Conservation (phyloP, 768 basidiomycete species). For the Hericium rajendrae region DNA sequence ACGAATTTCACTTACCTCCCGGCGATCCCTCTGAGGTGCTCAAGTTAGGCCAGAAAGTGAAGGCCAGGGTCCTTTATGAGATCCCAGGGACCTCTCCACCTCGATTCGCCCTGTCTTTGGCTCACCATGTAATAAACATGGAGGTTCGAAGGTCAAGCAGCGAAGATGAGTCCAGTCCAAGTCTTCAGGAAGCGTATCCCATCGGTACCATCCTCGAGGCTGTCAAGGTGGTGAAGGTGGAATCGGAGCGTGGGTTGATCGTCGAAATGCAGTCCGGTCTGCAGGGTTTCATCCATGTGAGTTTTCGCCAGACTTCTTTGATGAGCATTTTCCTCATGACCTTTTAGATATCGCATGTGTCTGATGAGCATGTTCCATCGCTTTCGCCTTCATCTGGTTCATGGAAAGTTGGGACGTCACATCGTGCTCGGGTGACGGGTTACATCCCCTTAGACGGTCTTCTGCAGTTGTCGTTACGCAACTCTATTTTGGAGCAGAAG, state of each 20-base stretch:
- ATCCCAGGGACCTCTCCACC: conserved; percentile 61
- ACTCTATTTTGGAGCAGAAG: conserved; percentile 73
- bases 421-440: conserved; percentile 81
- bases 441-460: conserved; percentile 80
- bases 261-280: conserved; percentile 54
- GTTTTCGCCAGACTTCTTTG: conserved; percentile 18
- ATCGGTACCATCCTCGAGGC: conserved; percentile 64
- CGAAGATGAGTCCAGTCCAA: conserved; percentile 13
- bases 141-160: conserved; percentile 27
- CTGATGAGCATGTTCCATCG: conserved; percentile 84
- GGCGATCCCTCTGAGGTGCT: conserved; percentile 32
- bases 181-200: conserved; percentile 51
- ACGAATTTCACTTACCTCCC: conserved; percentile 62
- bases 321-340: conserved; percentile 5
- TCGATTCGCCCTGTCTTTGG: conserved; percentile 72
- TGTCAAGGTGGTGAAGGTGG: conserved; percentile 66
- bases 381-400: conserved; percentile 60
- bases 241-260: conserved; percentile 74
- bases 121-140: conserved; percentile 61
- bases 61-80: conserved; percentile 78
- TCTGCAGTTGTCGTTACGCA: conserved; percentile 78
- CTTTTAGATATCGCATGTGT: conserved; percentile 81
- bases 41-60: conserved; percentile 68
- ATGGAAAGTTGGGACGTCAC: conserved; percentile 72
- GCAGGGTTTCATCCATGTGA: conserved; percentile 82